Evolutionary conservation across 257 asterid genomes (phyloP).

Genomic region (Solanum stenotomum): DNA sequence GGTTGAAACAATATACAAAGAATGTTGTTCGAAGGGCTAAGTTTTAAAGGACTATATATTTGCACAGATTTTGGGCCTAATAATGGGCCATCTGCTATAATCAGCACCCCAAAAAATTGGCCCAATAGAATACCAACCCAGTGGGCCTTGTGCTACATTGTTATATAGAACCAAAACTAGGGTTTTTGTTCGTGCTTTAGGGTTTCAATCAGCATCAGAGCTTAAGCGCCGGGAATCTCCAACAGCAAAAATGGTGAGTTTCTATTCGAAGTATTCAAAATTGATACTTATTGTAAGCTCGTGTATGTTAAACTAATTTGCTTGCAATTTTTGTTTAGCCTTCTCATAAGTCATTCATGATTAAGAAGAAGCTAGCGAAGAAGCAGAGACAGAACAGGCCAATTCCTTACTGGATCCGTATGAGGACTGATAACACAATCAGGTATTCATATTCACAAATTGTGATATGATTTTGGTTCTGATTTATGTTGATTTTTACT

Average conservation of each 20-base stretch:
- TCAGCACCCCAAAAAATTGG: neutral
- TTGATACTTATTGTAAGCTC: neutral
- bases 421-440: slow-evolving; percentile 21
- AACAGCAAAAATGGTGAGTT: neutral
- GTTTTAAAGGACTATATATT: too few relatives aligned
- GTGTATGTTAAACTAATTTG: neutral
- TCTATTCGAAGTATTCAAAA: neutral
- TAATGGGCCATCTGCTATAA: neutral
- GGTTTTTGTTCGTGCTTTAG: neutral
- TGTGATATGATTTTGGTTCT: neutral
- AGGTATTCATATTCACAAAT: neutral
- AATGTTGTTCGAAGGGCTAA: neutral
- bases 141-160: neutral
- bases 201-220: neutral
- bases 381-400: slow-evolving; percentile 17
- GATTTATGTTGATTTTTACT: neutral
- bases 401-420: slow-evolving; percentile 18
- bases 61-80: neutral
- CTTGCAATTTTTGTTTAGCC: neutral
- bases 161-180: neutral
- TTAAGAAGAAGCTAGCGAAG: slow-evolving; percentile 17
- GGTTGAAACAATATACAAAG: neutral
- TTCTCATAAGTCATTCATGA: slow-evolving; percentile 13
- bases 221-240: neutral
- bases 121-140: neutral